Evolutionary conservation across 2,329 filamentous ascomycete species (phyloP), one percentile per base, ranked within the genome.

Genomic region (Tympanopsis confertula): DNA sequence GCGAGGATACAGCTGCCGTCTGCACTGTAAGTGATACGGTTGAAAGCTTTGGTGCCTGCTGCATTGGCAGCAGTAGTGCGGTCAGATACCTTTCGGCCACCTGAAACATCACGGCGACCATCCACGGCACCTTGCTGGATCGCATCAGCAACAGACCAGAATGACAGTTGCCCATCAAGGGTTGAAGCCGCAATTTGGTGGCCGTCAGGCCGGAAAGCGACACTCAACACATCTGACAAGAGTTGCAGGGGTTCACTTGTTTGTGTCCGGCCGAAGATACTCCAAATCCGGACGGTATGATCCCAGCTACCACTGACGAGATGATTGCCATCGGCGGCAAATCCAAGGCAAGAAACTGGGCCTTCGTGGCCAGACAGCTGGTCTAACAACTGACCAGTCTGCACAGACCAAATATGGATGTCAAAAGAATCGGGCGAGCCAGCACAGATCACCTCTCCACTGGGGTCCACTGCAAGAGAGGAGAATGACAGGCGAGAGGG

Each of bases 371-470:
- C 93, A 5, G 88, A 74, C 18, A 98, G 68, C 46, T 82, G 82
- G 55, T 98, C 91, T 4, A 98, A 75, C 14, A 98, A 68, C 57
- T 98, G 91, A 3, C 91, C 91, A 1, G 89, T 98, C 55, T 98
- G 91, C 3, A 98, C 93, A 4, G 86, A 95, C 91, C 91, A 98
- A 44, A 98, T 84, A 59, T 98, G 88, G 37, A 98, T 86, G 52
- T 96, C 89, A 47, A 95, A 96, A 4, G 88, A 94, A 56, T 98
- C 91, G 13, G 94, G 70, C 2, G 89, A 96, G 2, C 89, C 91
- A 7, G 91, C 91, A 42, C 89, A 94, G 3, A 98, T 84, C 5
- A 98, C 85, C 58, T 98, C 93, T 38, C 91, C 91, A 45, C 87
- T 94, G 0, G 91, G 88, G 47, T 98, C 93, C n/a, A 96, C 87